These are phyloP conservation scores for Fusarium sublunatum DNA, from an alignment of 2,329 filamentous ascomycete species.

Conservation along the genomic window DNA sequence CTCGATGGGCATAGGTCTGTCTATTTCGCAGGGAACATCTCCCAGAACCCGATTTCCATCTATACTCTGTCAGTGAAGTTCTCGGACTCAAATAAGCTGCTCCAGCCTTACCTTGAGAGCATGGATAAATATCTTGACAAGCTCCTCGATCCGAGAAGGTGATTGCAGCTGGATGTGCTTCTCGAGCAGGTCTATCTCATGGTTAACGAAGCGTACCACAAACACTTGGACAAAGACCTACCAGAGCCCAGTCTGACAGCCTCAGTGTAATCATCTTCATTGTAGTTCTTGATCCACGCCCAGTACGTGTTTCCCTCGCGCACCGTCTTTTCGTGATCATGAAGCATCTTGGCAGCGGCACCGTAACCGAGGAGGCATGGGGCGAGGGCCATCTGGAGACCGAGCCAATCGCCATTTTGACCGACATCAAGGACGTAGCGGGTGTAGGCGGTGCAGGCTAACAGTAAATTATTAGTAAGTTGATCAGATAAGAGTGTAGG, in stretches of 20 bases:
- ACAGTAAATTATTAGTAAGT: neutral
- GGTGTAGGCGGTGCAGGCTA: constrained; percentile 84
- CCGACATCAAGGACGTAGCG: constrained; percentile 90
- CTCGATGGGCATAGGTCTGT: constrained; percentile 1
- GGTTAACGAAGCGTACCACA: neutral
- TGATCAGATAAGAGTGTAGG: too few relatives aligned
- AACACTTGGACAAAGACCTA: constrained; percentile 53
- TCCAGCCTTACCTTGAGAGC: constrained; percentile 75
- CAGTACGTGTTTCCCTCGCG: constrained; percentile 80
- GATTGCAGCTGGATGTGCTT: constrained; percentile 78
- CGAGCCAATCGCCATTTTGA: constrained; percentile 87
- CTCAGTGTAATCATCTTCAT: constrained; percentile 79
- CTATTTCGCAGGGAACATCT: constrained; percentile 60
- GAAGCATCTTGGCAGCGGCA: constrained; percentile 77
- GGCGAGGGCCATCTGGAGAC: constrained; percentile 83
- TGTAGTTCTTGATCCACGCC: constrained; percentile 92
- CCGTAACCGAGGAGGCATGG: constrained; percentile 93
- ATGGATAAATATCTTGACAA: constrained; percentile 86
- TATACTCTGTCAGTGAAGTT: constrained; percentile 36
- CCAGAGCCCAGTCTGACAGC: constrained; percentile 78
- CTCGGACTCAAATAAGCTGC: neutral
- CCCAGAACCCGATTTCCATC: constrained; percentile 68
- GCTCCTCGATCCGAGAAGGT: constrained; percentile 79
- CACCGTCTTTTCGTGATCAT: constrained; percentile 69
- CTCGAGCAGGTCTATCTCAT: constrained; percentile 75